phyloP scores from a whole-genome alignment of 805 yeast genomes.

The Lipomyces anomalus region DNA sequence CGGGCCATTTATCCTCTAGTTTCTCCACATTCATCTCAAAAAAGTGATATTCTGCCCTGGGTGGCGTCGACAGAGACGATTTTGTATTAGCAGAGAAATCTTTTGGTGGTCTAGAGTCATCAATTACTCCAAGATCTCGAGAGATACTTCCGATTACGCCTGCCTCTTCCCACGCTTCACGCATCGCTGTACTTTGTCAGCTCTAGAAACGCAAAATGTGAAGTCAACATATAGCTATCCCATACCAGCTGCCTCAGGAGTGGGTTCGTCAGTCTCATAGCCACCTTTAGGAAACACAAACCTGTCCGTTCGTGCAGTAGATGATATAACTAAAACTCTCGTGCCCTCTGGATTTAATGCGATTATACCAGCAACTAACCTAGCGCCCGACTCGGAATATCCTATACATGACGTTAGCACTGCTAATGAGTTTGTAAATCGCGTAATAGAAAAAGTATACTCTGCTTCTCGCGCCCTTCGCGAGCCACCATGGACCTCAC shows the following conservation, averaged over 20 bases:
- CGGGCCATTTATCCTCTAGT: conserved; percentile 71
- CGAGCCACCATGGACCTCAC: conserved; percentile 33
- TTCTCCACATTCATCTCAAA: conserved; percentile 64
- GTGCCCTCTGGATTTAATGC: conserved; percentile 53
- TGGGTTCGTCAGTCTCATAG: conserved; percentile 71
- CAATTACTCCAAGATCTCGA: conserved; percentile 55
- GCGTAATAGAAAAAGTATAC: conserved; percentile 7
- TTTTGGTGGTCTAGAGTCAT: conserved; percentile 52
- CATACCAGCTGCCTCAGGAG: conserved; percentile 48
- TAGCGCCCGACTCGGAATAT: conserved; percentile 61
- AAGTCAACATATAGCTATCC: too few relatives aligned
- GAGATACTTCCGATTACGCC: conserved; percentile 70
- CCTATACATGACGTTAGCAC: conserved; percentile 15
- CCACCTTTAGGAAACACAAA: conserved; percentile 98
- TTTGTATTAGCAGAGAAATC: conserved; percentile 32
- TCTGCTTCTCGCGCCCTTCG: conserved; percentile 36
- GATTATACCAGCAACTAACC: conserved; percentile 91
- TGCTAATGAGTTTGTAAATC: conserved; percentile 5
- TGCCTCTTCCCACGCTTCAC: conserved; percentile 98
- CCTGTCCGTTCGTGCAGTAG: conserved; percentile 57
- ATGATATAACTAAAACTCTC: conserved; percentile 71
- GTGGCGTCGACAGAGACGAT: conserved; percentile 44
- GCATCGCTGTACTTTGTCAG: too few relatives aligned
- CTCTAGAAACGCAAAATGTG: too few relatives aligned
- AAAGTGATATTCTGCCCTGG: conserved; percentile 82